A percentile compares a stretch with the other conserved stretches of the same genome.
Evolutionary conservation across 2,329 filamentous ascomycete genomes (phyloP).

Genomic region (Neopestalotiopsis sp.): DNA sequence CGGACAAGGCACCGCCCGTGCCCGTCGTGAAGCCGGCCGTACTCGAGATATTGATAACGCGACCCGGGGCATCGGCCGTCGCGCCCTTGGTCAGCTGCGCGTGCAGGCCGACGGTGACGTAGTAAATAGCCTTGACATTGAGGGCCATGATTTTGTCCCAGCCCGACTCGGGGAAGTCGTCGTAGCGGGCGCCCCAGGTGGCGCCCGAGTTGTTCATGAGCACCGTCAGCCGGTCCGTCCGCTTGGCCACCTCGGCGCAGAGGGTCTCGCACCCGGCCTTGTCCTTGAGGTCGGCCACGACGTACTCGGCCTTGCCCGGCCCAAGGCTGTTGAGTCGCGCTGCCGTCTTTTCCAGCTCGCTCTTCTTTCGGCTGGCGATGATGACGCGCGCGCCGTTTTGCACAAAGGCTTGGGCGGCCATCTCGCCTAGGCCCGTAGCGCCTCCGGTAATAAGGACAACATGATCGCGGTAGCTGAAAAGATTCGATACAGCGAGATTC

Average conservation of each 20-base stretch:
- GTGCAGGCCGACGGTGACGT: constrained; percentile 20
- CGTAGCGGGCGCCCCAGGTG: constrained; percentile 19
- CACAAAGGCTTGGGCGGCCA: constrained; percentile 20
- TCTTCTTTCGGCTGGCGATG: constrained; percentile 20
- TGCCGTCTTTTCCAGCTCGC: constrained; percentile 16
- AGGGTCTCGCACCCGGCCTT: constrained; percentile 19
- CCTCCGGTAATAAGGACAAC: constrained; percentile 17
- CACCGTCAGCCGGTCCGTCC: constrained; percentile 17
- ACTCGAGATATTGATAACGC: constrained; percentile 21
- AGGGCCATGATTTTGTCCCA: constrained; percentile 22
- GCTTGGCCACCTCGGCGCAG: constrained; percentile 13
- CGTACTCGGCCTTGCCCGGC: constrained; percentile 18
- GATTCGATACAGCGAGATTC: constrained; percentile 17
- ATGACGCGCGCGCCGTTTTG: constrained; percentile 21
- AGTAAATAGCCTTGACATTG: constrained; percentile 20
- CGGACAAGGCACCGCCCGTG: constrained; percentile 10
- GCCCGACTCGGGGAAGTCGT: constrained; percentile 21
- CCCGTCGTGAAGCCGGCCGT: constrained; percentile 13
- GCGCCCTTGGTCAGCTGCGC: constrained; percentile 15
- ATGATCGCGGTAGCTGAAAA: constrained; percentile 13
- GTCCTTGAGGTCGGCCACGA: constrained; percentile 20
- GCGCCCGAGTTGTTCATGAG: constrained; percentile 20
- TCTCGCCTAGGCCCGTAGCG: constrained; percentile 20
- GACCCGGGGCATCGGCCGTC: constrained; percentile 14
- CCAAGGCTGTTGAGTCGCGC: constrained; percentile 18